phyloP scores from a whole-genome alignment of 495 filamentous ascomycete species.

The Monascus purpureus region DNA sequence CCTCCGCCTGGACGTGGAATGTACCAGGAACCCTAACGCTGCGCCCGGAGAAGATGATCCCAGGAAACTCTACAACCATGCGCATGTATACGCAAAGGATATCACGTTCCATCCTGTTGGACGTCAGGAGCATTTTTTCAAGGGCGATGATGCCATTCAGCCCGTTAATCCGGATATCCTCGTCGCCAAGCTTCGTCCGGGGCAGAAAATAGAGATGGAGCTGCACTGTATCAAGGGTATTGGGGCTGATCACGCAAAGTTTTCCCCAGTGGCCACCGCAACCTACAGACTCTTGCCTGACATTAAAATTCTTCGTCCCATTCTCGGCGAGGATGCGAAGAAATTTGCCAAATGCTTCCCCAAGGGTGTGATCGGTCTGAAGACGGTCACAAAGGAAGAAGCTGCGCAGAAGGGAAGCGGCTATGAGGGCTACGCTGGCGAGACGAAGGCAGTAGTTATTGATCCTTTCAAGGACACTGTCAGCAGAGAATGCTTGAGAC shows the following conservation, averaged over 20 bases:
- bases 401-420: slow-evolving; percentile 43
- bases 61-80: slow-evolving; percentile 65
- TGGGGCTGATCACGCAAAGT: slow-evolving; percentile 93
- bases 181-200: slow-evolving; percentile 85
- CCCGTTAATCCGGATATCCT: slow-evolving; percentile 87
- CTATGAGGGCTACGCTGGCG: slow-evolving; percentile 55
- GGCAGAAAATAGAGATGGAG: slow-evolving; percentile 68
- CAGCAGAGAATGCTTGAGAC: slow-evolving; percentile 77
- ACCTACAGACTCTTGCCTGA: slow-evolving; percentile 80
- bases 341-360: slow-evolving; percentile 91
- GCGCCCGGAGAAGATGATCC: slow-evolving; percentile 62
- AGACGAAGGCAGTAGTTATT: slow-evolving; percentile 73
- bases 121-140: slow-evolving; percentile 55
- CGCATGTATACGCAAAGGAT: slow-evolving; percentile 75
- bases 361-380: slow-evolving; percentile 69
- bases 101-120: slow-evolving; percentile 64
- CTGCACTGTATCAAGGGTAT: slow-evolving; percentile 89
- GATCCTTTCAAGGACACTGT: slow-evolving; percentile 85
- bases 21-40: slow-evolving; percentile 61
- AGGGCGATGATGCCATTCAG: slow-evolving; percentile 45
- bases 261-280: slow-evolving; percentile 90
- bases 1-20: slow-evolving; percentile 56
- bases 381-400: slow-evolving; percentile 56
- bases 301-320: slow-evolving; percentile 69
- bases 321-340: slow-evolving; percentile 69